Evolutionary conservation across 1,284 basidiomycete species (phyloP), one percentile per base, ranked within the genome.

Genomic region (Apiotrichum montevideense): DNA sequence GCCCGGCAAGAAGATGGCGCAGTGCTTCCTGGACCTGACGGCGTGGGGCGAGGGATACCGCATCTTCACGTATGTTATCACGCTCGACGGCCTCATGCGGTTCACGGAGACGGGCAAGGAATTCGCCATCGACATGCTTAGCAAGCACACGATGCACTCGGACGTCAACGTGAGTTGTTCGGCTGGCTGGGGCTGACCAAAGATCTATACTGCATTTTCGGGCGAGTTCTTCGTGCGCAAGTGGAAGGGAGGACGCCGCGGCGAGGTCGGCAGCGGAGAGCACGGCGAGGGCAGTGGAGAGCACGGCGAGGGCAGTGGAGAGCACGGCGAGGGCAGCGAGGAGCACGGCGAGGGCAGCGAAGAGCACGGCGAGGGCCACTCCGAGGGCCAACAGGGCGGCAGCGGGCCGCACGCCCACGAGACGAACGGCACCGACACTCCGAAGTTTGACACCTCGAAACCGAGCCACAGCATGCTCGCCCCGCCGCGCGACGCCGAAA

Each of bases 131-230:
- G 77, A 80, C 54, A 67, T 81, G 56, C 69, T 82, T 35, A 78
- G 75, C 66, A 82, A 82, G 61, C 80, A 81, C 62, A 79, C 77
- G n/a, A 81, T 81, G 80, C 80, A 82, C 64, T 76, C 79, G 35
- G 78, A 80, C 62, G 79, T 79, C 11, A 69, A 78, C n/a, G 69
- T 72, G 55, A 66, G 70, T 69, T 11, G 21, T 21, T 21, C 21
- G 21, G 21, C 21, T 21, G 21, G 21, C 21, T 21, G 21, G 21
- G 21, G 10, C 52, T 54, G 46, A 55, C 35, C 42, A 1, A 54
- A 73, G 71, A 68, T 64, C n/a, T 75, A 70, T 54, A 71, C 72
- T 57, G 69, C 72, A 3, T 69, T 64, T 62, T 69, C 66, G 43
- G 73, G 73, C 44, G 73, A 75, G 54, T 75, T 75, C 59, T 62